Conservation (phyloP, 306 rosid species). For the Biancaea sappan region DNA sequence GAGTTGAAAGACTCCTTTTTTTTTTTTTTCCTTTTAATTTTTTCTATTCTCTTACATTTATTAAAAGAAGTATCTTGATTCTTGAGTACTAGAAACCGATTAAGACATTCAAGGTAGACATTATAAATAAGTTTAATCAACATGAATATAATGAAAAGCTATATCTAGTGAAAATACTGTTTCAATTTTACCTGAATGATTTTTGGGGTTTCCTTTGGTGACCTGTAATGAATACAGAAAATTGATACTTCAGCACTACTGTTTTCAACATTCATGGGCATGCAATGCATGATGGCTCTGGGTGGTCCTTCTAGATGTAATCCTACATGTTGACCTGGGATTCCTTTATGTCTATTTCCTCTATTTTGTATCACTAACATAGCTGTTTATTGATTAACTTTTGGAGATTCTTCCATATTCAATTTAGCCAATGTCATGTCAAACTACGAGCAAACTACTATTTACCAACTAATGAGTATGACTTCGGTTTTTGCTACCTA, state of each 20-base stretch:
- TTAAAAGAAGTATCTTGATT: neutral
- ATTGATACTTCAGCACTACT: neutral
- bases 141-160: neutral
- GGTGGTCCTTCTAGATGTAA: neutral
- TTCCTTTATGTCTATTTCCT: neutral
- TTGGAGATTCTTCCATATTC: neutral
- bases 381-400: neutral
- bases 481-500: neutral
- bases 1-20: neutral
- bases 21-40: neutral
- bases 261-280: neutral
- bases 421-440: neutral
- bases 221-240: neutral
- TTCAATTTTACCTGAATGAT: neutral
- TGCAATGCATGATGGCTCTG: neutral
- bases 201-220: neutral
- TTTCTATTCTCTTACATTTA: neutral
- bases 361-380: neutral
- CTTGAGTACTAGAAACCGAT: neutral
- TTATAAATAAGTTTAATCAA: neutral
- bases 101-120: neutral
- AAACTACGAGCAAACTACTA: neutral
- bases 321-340: neutral
- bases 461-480: neutral
- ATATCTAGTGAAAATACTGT: neutral